Base-by-base conservation (phyloP, 768 basidiomycete genomes). In the Suillus weaverae region DNA sequence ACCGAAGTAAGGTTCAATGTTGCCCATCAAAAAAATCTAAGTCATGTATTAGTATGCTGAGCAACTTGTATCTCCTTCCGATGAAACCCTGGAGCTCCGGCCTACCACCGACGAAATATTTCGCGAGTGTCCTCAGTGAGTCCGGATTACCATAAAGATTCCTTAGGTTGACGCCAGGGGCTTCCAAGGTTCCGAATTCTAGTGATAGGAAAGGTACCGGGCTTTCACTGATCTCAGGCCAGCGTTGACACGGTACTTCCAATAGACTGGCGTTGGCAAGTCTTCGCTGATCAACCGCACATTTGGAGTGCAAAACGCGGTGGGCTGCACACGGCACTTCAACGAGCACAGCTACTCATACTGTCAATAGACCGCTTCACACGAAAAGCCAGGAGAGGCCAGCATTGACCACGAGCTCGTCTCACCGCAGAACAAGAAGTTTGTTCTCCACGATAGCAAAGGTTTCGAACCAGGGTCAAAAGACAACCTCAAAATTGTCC, bases 361-460 rank as follows among this genome's bases (percentile, higher is more conserved):
- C 1, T 30, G 16, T 30, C 8, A 16, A 14, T 8, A 51, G 50
- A 51, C 7, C 4, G 1, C 30, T 18, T 30, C 50, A 2, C 50
- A 51, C 8, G 3, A 30, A 9, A 30, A 1, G 50, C 50, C 50
- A 18, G 50, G 50, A 26, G 26, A 30, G 39, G 65, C 64, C 38
- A 38, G 35, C 38, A 69, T 69, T 33, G 59, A 69, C n/a, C n/a
- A n/a, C n/a, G n/a, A n/a, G n/a, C n/a, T n/a, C n/a, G n/a, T n/a
- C 39, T 67, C 69, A 16, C 35, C 16, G 22, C 36, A 66, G 38
- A 69, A 69, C 33, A 10, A 33, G 4, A 54, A 41, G 32, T 55
- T 69, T 51, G 43, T 70, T 39, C 66, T 69, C 3, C 68, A 69
- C 36, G 68, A 69, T 30, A 69, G 68, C 38, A 36, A 51, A 60